These are phyloP conservation scores for Flaveria ramosissima DNA, from an alignment of 129 eudicot species.

Conservation along the genomic window DNA sequence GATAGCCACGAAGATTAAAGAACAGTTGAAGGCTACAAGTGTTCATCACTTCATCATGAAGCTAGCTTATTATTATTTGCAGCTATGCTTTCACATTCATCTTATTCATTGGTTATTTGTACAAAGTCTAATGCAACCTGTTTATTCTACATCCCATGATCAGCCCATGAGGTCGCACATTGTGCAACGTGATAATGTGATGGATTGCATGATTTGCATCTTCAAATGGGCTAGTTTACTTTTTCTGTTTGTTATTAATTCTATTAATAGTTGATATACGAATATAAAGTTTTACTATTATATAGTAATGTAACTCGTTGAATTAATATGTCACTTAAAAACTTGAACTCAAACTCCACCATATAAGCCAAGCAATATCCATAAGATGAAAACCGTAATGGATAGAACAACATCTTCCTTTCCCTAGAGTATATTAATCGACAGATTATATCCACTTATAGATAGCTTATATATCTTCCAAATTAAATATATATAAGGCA, in stretches of 20 bases:
- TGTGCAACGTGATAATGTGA: not conserved
- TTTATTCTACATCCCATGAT: not conserved
- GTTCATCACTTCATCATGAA: not conserved
- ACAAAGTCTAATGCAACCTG: slow-evolving; percentile 1
- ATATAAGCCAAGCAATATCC: not conserved
- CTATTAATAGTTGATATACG: too few species aligned
- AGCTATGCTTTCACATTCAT: slow-evolving; percentile 5
- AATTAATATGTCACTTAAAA: not conserved
- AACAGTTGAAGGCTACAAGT: not conserved
- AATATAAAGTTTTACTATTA: not conserved
- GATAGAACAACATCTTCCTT: too few species aligned
- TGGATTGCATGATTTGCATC: not conserved
- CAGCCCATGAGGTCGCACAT: not conserved
- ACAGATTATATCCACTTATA: too few species aligned
- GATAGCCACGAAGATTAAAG: not conserved
- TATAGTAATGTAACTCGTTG: not conserved
- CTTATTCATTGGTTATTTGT: not conserved
- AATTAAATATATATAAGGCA: too few species aligned
- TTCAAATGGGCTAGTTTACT: not conserved
- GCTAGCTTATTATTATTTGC: not conserved
- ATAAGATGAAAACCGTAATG: not conserved
- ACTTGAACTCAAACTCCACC: not conserved
- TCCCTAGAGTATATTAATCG: too few species aligned
- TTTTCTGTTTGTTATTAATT: too few species aligned
- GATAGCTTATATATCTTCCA: too few species aligned